phyloP scores from a whole-genome alignment of 208 protist genomes.

The Leishmania amazonensis region DNA sequence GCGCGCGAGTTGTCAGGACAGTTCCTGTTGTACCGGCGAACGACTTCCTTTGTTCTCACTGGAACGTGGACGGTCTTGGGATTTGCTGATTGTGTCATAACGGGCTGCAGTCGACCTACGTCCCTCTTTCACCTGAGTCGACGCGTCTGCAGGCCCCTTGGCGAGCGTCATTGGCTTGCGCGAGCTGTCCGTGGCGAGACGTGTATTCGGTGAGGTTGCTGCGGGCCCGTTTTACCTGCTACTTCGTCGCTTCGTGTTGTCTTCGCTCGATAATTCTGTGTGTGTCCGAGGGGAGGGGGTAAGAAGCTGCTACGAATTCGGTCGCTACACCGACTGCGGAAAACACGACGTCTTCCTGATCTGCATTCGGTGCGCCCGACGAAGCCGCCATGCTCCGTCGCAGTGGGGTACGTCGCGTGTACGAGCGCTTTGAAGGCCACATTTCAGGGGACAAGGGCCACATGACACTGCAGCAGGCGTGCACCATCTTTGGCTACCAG shows the following conservation, averaged over 20 bases:
- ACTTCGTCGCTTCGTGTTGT: background rate
- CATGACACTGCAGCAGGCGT: constrained; percentile 88
- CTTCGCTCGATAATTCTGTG: background rate
- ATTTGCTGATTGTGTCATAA: background rate
- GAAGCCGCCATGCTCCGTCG: constrained; percentile 30
- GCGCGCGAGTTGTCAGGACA: background rate
- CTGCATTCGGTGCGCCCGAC: background rate
- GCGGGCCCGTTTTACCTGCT: too few species aligned
- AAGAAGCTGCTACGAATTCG: background rate
- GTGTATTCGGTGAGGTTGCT: background rate
- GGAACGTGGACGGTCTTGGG: background rate
- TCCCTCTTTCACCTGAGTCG: background rate
- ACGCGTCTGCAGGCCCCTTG: background rate
- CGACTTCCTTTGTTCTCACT: background rate
- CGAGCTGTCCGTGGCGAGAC: background rate
- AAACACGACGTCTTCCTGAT: background rate
- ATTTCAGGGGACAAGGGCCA: constrained; percentile 80
- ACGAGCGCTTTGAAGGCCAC: constrained; percentile 53
- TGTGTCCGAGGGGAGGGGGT: too few species aligned
- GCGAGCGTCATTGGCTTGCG: background rate
- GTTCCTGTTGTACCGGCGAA: background rate
- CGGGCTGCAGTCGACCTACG: background rate
- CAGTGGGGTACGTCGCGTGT: constrained; percentile 18
- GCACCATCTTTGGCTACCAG: constrained; percentile 89
- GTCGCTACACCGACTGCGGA: background rate